A percentile compares a stretch with the other conserved stretches of the same genome.
Evolutionary conservation across 2,329 filamentous ascomycete genomes (phyloP).

Genomic region (Talaromyces sp.): DNA sequence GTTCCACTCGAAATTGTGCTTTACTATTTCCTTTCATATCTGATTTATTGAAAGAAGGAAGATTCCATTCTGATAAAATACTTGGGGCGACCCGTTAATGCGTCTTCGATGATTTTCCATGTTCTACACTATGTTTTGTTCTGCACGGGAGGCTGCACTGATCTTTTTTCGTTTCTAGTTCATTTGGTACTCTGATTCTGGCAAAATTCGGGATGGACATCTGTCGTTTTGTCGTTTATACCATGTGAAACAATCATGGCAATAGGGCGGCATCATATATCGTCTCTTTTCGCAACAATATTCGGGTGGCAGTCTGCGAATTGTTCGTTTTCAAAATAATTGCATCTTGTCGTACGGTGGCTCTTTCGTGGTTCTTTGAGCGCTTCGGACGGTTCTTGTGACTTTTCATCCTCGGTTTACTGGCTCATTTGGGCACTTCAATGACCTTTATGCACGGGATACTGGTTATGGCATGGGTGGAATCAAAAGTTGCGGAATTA

Average conservation of each 20-base stretch:
- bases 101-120: conserved; percentile 14
- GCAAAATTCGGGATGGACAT: not conserved
- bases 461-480: conserved; percentile 17
- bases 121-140: conserved; percentile 5
- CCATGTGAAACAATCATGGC: not conserved
- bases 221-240: not conserved
- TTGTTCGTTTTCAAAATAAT: conserved; percentile 9
- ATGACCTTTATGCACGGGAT: conserved; percentile 15
- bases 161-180: not conserved
- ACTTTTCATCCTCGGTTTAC: conserved; percentile 13
- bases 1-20: not conserved
- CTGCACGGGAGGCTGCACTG: conserved; percentile 1
- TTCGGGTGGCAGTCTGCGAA: conserved; percentile 15
- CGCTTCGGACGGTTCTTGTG: conserved; percentile 17
- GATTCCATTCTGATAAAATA: conserved; percentile 27
- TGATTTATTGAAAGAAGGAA: conserved; percentile 13
- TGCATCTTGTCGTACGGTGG: conserved; percentile 16
- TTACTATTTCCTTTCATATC: conserved; percentile 7
- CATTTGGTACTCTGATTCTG: not conserved
- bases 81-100: conserved; percentile 34
- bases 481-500: conserved; percentile 16
- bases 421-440: conserved; percentile 13
- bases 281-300: conserved; percentile 6
- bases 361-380: conserved; percentile 16
- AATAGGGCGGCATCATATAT: conserved; percentile 7